Base-by-base conservation (phyloP, 2,329 filamentous ascomycete genomes). In the Aspergillus sp. region DNA sequence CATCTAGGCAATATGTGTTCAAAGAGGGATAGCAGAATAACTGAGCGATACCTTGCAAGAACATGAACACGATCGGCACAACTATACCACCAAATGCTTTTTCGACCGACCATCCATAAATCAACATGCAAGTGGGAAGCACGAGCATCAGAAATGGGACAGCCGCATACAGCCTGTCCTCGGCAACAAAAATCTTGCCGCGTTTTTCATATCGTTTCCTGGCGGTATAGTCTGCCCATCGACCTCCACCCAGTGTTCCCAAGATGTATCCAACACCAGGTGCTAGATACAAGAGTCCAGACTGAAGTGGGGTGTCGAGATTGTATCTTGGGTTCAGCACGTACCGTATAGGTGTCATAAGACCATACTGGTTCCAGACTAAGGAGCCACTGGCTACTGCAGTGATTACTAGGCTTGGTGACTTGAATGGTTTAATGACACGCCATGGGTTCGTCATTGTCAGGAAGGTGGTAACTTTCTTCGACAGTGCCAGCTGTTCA, bases 1-100 rank as follows among this genome's bases (percentile, higher is more conserved):
- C 47, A 32, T 49, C 47, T 4, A 36, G 8, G 17, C 40, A 49
- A 35, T 49, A 49, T 11, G 47, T 49, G 40, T 49, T 49, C 38
- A 49, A 32, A n/a, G 35, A 35, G 9, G 26, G 40, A 7, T 42
- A 22, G 13, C 40, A 35, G 20, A 22, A 32, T 24, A 49, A 11
- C 47, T 43, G 40, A 10, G 38, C 40, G 17, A 32, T 13, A 8
- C 47, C 47, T 24, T 33, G 38, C 26, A 49, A 35, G 30, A 43
- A 49, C 26, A 43, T 43, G 13, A 24, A 26, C 3, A 49, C 17
- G 3, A 49, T 35, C 11, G 40, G 38, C 16, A 44, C 14, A 14
- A 16, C 38, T 17, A 49, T 35, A 2, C 47, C 40, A 17, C 40
- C 47, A 3, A 43, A 16, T 2, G 16, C n/a, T 14, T 44, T 33